Conservation (phyloP, 2,329 filamentous ascomycete species). For the Myotisia sp. region DNA sequence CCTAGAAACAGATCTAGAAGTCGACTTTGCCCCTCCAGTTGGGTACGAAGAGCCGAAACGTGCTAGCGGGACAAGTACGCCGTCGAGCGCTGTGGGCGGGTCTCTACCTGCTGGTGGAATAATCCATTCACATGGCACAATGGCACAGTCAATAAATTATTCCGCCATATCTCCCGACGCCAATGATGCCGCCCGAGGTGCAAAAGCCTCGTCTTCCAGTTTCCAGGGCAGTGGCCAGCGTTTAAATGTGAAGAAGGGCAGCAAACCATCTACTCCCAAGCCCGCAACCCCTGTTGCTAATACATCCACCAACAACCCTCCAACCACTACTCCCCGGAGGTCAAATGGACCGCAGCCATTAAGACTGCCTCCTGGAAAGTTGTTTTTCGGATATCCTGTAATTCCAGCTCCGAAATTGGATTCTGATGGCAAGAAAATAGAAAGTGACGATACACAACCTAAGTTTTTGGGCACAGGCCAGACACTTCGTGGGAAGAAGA, state of each 20-base stretch:
- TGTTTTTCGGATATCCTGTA: constrained; percentile 93
- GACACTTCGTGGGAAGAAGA: constrained; percentile 58
- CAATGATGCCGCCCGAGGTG: constrained; percentile 47
- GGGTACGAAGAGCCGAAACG: constrained; percentile 83
- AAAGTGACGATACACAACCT: constrained; percentile 51
- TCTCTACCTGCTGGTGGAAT: constrained; percentile 53
- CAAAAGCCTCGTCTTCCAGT: constrained; percentile 54
- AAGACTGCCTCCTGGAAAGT: constrained; percentile 68
- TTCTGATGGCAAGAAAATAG: constrained; percentile 49
- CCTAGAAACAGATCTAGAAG: constrained; percentile 88
- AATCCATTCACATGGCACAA: constrained; percentile 73
- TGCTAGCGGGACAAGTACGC: constrained; percentile 72
- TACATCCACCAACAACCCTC: constrained; percentile 31
- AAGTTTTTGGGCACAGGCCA: constrained; percentile 76
- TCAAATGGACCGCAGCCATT: constrained; percentile 76
- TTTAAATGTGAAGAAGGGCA: constrained; percentile 66
- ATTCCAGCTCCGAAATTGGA: constrained; percentile 72
- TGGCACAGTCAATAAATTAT: constrained; percentile 98
- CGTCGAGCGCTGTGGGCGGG: constrained; percentile 46
- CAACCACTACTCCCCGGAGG: constrained; percentile 32
- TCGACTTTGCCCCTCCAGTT: constrained; percentile 87
- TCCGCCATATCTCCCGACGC: constrained; percentile 70
- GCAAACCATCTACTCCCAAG: constrained; percentile 59
- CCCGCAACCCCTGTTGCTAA: constrained; percentile 57
- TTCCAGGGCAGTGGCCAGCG: constrained; percentile 71